Evolutionary conservation across 805 yeast genomes (phyloP).

Genomic region (Zygosaccharomyces lentus): DNA sequence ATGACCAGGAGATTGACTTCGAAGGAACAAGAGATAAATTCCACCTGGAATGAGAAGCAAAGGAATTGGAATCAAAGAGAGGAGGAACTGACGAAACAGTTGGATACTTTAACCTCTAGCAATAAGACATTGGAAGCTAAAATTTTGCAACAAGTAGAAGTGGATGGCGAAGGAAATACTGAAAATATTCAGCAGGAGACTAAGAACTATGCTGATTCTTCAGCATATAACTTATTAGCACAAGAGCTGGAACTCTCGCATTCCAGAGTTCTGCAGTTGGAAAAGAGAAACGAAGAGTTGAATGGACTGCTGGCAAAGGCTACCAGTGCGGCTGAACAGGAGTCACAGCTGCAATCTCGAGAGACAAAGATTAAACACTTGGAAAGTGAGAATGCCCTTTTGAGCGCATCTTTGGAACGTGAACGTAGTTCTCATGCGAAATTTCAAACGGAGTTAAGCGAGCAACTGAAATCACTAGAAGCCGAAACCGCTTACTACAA

Average conservation of each 20-base stretch:
- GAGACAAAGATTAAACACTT: conserved; percentile 47
- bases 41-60: conserved; percentile 68
- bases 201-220: conserved; percentile 35
- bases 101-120: conserved; percentile 49
- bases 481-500: conserved; percentile 46
- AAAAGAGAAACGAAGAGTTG: conserved; percentile 71
- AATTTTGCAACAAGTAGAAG: conserved; percentile 51
- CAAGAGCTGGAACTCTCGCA: conserved; percentile 73
- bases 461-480: conserved; percentile 38
- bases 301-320: conserved; percentile 58
- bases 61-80: conserved; percentile 62
- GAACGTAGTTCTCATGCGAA: conserved; percentile 21
- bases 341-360: conserved; percentile 37
- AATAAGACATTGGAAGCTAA: conserved; percentile 66
- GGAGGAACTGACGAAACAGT: conserved; percentile 45
- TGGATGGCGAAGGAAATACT: conserved; percentile 35
- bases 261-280: conserved; percentile 62
- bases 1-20: conserved; percentile 54
- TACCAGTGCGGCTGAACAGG: conserved; percentile 44
- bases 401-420: conserved; percentile 32
- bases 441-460: conserved; percentile 22
- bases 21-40: conserved; percentile 68
- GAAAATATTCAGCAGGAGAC: neutral
- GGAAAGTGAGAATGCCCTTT: conserved; percentile 62
- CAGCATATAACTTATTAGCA: conserved; percentile 59